Base-by-base conservation (phyloP, 2,329 filamentous ascomycete genomes). In the Trichophyton equinum region DNA sequence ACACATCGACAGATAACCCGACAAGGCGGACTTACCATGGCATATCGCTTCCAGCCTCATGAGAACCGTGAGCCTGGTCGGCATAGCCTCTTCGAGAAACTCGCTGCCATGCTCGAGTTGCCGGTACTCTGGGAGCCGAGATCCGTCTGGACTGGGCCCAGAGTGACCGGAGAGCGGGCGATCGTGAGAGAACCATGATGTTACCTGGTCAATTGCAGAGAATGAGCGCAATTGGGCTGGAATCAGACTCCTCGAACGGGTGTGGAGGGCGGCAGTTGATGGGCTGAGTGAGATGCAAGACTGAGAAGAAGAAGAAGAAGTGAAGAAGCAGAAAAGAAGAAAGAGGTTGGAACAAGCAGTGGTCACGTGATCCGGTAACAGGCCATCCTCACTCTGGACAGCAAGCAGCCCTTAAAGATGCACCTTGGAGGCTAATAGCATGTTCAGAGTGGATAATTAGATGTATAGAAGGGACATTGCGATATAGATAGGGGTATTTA, bases 71-170 rank as follows among this genome's bases (percentile, higher is more conserved):
- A 36, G 70, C 70, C 42, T 71, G 71, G 63, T 70, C 74, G 36
- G 78, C 75, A 69, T 81, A 80, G 47, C 73, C 72, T 64, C 79
- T 74, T 57, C 76, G 74, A 60, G 72, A 70, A 61, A 75, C 67
- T 61, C 75, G 70, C 64, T 74, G 77, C 58, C 70, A 71, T 63
- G 69, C 65, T 69, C 71, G 69, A 68, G 73, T 65, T 64, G 72
- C 64, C 67, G 70, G 65, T 64, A 68, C 63, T 62, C 71, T 69
- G 57, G 71, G 66, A 61, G 72, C 69, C 33, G 65, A 64, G 56
- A 68, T 61, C 42, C 70, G 67, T 56, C 68, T 65, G 57, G 70
- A 67, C 59, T 71, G 73, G 62, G 74, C 66, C 64, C 67, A 68
- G 64, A 73, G 62, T 70, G 62, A 64, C 67, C 69, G 65, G 68